Evolutionary conservation across 495 filamentous ascomycete genomes (phyloP), one percentile per base, ranked within the genome.

Genomic region (Amphirosellinia nigrospora): DNA sequence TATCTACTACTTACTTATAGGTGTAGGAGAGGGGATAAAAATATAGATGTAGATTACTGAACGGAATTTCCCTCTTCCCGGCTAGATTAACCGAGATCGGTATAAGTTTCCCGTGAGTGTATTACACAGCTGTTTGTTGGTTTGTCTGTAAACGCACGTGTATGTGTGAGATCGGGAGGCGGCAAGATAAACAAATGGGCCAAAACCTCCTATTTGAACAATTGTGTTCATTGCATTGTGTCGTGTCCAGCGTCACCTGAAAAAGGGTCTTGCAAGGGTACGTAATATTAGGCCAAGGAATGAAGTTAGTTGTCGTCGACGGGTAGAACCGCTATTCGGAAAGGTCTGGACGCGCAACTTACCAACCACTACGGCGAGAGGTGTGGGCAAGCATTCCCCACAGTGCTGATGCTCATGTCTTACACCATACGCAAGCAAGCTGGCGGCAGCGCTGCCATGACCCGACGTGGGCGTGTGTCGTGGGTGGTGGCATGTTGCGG

Each of bases 311-410:
- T 26, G 30, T 36, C 41, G n/a, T 38, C 38, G 62, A 64, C 45
- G 63, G 41, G 32, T 38, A 53, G 61, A 64, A 48, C 61, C 63
- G 63, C 36, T 39, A 23, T 16, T 21, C 30, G 13, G 11, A 26
- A 52, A 53, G 63, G n/a, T 41, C 26, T 65, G 63, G 63, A 65
- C 30, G 63, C 41, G 63, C 61, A 50, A 48, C 7, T 64, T 36
- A 45, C 16, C 61, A 21, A 34, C 61, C 23, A 34, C 15, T 34
- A 30, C 61, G 19, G 45, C 23, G 30, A 50, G 10, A 4, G 26
- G 21, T n/a, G 43, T 36, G 43, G 43, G 36, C 41, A 62, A 21
- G 39, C 2, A 13, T 46, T 64, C 61, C 61, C 61, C 61, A 64
- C 61, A 64, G 13, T 21, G 26, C 41, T 36, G 43, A 34, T 28